These are phyloP conservation scores for Aspergillus sp. DNA, from an alignment of 2,329 filamentous ascomycete genomes.

Conservation along the genomic window DNA sequence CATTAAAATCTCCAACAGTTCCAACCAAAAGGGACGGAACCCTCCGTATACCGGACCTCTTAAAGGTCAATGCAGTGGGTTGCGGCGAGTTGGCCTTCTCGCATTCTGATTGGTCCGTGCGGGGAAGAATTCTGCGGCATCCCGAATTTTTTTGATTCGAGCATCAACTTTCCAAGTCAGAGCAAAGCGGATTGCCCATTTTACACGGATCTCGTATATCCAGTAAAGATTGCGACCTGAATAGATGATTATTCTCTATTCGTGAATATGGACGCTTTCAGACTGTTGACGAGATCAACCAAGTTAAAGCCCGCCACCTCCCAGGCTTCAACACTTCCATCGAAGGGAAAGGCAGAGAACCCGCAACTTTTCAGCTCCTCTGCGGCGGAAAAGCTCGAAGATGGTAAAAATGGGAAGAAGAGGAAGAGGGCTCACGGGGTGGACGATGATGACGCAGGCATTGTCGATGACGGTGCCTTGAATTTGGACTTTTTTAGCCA, in stretches of 20 bases:
- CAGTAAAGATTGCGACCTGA: background rate
- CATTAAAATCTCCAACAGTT: background rate
- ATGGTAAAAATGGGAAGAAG: slow-evolving; percentile 30
- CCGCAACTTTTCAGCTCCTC: slow-evolving; percentile 39
- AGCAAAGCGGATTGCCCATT: background rate
- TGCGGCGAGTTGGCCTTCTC: slow-evolving; percentile 3
- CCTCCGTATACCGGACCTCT: background rate
- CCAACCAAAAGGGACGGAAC: background rate
- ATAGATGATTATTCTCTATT: slow-evolving; percentile 8
- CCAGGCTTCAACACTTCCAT: slow-evolving; percentile 34
- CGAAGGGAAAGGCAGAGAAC: slow-evolving; percentile 40
- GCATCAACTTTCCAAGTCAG: slow-evolving; percentile 5
- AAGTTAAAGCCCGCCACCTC: slow-evolving; percentile 38
- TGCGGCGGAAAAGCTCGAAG: slow-evolving; percentile 29
- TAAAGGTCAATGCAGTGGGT: background rate
- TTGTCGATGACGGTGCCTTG: slow-evolving; percentile 23
- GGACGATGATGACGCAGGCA: slow-evolving; percentile 20
- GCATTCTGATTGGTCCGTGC: slow-evolving; percentile 35
- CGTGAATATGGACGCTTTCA: slow-evolving; percentile 46
- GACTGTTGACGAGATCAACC: slow-evolving; percentile 45
- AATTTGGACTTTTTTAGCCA: slow-evolving; percentile 41
- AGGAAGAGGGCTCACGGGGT: slow-evolving; percentile 35
- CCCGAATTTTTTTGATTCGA: slow-evolving; percentile 26
- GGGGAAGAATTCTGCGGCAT: slow-evolving; percentile 22
- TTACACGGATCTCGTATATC: background rate